Base-by-base conservation (phyloP, 768 basidiomycete genomes). In the Lentinus tigrinus region DNA sequence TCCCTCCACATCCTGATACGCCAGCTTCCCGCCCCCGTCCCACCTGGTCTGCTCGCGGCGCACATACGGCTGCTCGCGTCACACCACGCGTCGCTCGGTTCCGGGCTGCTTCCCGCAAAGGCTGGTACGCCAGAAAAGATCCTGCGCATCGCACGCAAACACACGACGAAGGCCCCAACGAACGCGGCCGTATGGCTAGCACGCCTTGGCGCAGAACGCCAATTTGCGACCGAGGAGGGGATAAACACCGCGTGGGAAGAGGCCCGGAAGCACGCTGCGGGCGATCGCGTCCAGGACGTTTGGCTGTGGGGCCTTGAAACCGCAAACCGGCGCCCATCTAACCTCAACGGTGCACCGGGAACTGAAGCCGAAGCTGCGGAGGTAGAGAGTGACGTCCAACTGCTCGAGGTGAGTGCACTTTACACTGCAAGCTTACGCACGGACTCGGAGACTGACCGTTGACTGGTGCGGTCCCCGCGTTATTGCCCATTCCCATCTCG, bases 251-350 rank as follows among this genome's bases (percentile, higher is more conserved):
- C 72, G 10, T 85, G 82, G 80, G 63, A 58, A 26, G 75, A 78
- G 59, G 83, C 83, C 21, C 73, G 84, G 37, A 62, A 63, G 17
- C 55, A 58, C 1, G 78, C 79, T 21, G 59, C 53, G 14, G 71
- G 70, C 57, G 67, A 69, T 14, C 75, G 70, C 5, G 38, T 72
- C 21, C 67, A 74, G 60, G 70, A 72, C 44, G 70, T 86, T 38
- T 85, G 85, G 85, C 65, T 76, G 44, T 85, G 84, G 85, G 82
- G 84, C 47, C 59, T 84, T 19, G 71, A 69, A 39, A 61, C 63
- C 36, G 54, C 58, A 57, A 54, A 17, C 44, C 53, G 47, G 16
- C 52, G 13, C 24, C 21, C 60, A 31, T 4, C 28, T 37, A 28
- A 10, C 10, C 17, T 13, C 42, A 47, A 21, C 24, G 21, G 39